Evolutionary conservation across 305 asterid genomes (phyloP).

Genomic region (Solanum hybrid): DNA sequence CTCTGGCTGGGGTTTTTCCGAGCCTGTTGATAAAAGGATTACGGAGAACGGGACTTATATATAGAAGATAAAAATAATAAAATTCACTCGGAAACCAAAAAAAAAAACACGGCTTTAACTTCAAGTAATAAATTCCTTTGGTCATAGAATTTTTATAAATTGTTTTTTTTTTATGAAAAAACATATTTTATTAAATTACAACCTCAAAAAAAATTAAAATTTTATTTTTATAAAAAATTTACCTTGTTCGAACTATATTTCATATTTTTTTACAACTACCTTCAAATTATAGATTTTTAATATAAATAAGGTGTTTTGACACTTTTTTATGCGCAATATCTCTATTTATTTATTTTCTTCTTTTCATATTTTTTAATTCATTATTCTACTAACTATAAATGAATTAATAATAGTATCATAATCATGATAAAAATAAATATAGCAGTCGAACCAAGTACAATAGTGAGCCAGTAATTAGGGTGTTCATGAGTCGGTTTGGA

Average conservation of each 20-base stretch:
- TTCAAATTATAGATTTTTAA: too few species aligned
- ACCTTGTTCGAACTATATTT: neutral
- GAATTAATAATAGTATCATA: neutral
- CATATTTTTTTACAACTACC: neutral
- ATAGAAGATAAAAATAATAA: too few species aligned
- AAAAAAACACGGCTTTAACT: neutral
- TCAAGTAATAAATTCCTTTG: neutral
- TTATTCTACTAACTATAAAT: neutral
- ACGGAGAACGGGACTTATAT: neutral
- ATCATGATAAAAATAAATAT: too few species aligned
- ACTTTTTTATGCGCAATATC: neutral
- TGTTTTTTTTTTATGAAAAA: too few species aligned
- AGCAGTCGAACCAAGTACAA: neutral
- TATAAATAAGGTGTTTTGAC: neutral
- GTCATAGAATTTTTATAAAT: neutral
- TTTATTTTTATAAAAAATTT: too few species aligned
- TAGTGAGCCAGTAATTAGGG: neutral
- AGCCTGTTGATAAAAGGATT: neutral
- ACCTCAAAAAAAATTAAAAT: too few species aligned
- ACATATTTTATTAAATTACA: too few species aligned
- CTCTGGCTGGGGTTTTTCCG: conserved; percentile 3
- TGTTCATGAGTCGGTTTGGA: too few species aligned
- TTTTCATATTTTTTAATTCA: neutral
- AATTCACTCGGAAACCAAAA: neutral
- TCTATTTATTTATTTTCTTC: too few species aligned